Conservation (phyloP, 768 basidiomycete genomes). For the Panellus pusillus region DNA sequence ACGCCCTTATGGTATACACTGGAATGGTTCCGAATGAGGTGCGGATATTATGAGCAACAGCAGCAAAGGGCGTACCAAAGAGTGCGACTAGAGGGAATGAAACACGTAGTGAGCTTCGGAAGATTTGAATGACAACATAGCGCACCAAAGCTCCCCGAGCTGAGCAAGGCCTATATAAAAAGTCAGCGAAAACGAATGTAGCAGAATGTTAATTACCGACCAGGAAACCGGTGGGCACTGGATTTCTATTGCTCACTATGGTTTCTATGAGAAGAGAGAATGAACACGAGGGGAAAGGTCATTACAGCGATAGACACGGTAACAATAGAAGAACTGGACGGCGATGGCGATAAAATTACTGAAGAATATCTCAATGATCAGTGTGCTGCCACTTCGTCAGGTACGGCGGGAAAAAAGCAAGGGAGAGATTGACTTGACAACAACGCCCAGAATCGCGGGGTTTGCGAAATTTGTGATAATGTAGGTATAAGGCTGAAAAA, state of each 20-base stretch:
- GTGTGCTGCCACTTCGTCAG: constrained; percentile 4
- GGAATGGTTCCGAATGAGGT: background rate
- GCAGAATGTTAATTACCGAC: background rate
- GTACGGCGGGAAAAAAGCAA: background rate
- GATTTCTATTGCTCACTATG: constrained; percentile 15
- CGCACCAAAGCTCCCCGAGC: constrained; percentile 1
- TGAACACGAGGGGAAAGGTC: background rate
- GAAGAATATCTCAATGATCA: constrained; percentile 21
- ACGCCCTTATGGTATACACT: constrained; percentile 2
- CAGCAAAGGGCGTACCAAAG: background rate
- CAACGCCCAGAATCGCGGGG: background rate
- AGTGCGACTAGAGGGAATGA: background rate
- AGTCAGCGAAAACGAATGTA: background rate
- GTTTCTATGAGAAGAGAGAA: background rate
- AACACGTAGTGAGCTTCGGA: no score
- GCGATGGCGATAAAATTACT: constrained; percentile 11
- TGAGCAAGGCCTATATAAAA: background rate
- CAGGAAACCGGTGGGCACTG: background rate
- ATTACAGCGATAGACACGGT: constrained; percentile 4
- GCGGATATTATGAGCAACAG: background rate
- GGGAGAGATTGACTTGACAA: constrained; percentile 2
- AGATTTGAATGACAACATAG: background rate
- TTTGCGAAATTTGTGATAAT: constrained; percentile 8
- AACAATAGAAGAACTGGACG: constrained; percentile 15
- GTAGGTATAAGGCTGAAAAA: background rate